Evolutionary conservation across 73 alveolate species (phyloP), one percentile per base, ranked within the genome.

Genomic region (Uronychia binucleata): DNA sequence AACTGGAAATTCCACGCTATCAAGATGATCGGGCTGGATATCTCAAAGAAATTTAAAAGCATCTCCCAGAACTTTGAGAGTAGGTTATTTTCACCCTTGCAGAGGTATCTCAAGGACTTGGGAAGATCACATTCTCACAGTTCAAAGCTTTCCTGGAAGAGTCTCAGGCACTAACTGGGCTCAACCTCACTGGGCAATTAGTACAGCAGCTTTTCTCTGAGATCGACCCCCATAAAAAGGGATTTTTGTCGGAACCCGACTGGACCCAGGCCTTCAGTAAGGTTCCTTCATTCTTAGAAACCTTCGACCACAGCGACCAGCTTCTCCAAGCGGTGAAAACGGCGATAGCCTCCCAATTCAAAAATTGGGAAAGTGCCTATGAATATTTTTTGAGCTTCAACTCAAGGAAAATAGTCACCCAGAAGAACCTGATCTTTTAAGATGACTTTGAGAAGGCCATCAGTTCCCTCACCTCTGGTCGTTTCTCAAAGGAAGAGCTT

Each of bases 1-100:
- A 96, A 94, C 83, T 94, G 98, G 98, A 94, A 94, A 74, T 79
- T 89, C 57, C 82, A 92, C 67, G 97, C 98, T 14, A 85, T 94
- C 81, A 86, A 94, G 74, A 85, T 92, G 57, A 90, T 94, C 30
- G 98, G 98, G 19, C 58, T 94, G 57, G 88, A 89, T 1, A 32
- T 94, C 1, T 87, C 97, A 28, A 86, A 93, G 84, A 87, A 86
- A 58, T 92, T 60, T 81, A 88, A 90, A 11, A 31, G 81, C 27
- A 58, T 92, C 57, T 89, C 67, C 28, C 90, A 88, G 27, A 60
- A 90, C 27, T 92, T 92, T 77, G 97, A 92, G 5, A 67, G 85
- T 74, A 27, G 13, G 34, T 28, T 11, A 14, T 28, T 74, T 13
- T 11, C 29, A 13, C 0, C 5, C 19, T 5, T 46, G 67, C 19